phyloP scores from a whole-genome alignment of 2,329 filamentous ascomycete genomes.

The Aureobasidium leucospermi region DNA sequence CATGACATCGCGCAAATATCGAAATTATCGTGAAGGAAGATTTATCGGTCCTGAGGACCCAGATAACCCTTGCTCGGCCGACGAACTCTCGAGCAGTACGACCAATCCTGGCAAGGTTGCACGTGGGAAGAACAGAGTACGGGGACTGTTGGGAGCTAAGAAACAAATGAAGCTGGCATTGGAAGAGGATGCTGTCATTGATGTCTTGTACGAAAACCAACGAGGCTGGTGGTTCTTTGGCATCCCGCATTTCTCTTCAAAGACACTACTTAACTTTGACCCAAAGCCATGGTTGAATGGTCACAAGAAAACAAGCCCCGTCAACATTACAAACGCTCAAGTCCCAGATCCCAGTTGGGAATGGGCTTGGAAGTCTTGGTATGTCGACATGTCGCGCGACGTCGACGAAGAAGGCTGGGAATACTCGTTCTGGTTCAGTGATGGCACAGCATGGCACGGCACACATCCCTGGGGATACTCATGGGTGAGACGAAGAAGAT shows the following conservation, averaged over 20 bases:
- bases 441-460: constrained; percentile 65
- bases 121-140: constrained; percentile 25
- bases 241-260: constrained; percentile 78
- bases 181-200: constrained; percentile 52
- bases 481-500: constrained; percentile 82
- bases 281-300: constrained; percentile 75
- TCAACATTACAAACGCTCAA: constrained; percentile 77
- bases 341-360: constrained; percentile 92
- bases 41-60: constrained; percentile 16
- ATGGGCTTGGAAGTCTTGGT: constrained; percentile 71
- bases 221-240: constrained; percentile 85
- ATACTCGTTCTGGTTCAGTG: constrained; percentile 78
- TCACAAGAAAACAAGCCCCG: constrained; percentile 49
- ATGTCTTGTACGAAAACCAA: constrained; percentile 93
- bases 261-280: constrained; percentile 78
- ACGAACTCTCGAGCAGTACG: constrained; percentile 15
- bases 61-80: constrained; percentile 16
- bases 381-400: constrained; percentile 70
- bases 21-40: constrained; percentile 20
- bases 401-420: constrained; percentile 92
- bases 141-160: constrained; percentile 23
- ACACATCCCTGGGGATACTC: constrained; percentile 88
- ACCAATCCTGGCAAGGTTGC: constrained; percentile 21
- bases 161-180: constrained; percentile 26
- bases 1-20: constrained; percentile 16